Base-by-base conservation (phyloP, 345 rosid species). In the Aurinia saxatilis region DNA sequence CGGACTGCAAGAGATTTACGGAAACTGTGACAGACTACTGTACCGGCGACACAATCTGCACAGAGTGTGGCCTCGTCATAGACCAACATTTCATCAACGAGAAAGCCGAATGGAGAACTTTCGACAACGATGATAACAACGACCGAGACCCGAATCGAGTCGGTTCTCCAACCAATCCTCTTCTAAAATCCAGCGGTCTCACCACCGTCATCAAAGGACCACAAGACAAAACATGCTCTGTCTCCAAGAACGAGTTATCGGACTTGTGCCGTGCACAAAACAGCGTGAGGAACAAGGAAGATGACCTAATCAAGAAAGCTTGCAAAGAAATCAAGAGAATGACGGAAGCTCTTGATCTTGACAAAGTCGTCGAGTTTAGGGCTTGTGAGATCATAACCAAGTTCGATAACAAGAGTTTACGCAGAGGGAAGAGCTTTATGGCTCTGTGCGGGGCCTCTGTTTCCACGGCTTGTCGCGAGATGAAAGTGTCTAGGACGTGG, bases 21-120 rank as follows among this genome's bases (percentile, higher is more conserved):
- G 44, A 21, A 5, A 53, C 50, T 9, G 53, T 53, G 29, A 2
- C 6, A 12, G 61, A 65, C 17, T 5, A 21, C 19, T 13, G 44
- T 0, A 41, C n/a, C 36, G 69, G 69, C 13, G 69, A 65, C 69
- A 65, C 61, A 34, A 44, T 65, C 37, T 53, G 69, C 44, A 42
- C 69, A 23, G 69, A 65, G 46, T 65, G 69, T 31, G 50, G 53
- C 45, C 17, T 53, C 45, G 61, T 65, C 53, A 3, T 53, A 5
- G 30, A 36, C 2, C 10, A 8, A 13, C 35, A 42, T 49, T 7
- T 10, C 29, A 21, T 65, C 8, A 27, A 52, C 15, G 41, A 13
- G 19, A 0, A 2, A 1, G 15, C 7, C 5, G 61, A 53, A 14
- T 65, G 60, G 61, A 65, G 69, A 65, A 31, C 45, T 11, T 65